Evolutionary conservation across 805 yeast species (phyloP).

Genomic region (Wickerhamomyces kurtzmanii): DNA sequence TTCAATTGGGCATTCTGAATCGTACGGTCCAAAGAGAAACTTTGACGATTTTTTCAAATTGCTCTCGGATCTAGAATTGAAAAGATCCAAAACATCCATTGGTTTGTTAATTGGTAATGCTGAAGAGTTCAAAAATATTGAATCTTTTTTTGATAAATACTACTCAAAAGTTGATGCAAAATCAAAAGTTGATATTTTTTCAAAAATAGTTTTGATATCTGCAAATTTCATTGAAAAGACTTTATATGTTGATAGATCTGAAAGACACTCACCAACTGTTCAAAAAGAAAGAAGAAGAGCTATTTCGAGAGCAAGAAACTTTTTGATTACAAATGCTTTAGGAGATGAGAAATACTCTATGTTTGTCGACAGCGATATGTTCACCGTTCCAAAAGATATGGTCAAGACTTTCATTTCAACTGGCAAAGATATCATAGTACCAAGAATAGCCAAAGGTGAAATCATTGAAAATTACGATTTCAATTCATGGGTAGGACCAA

Average conservation of each 20-base stretch:
- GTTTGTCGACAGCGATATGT: constrained; percentile 23
- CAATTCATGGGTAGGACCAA: constrained; percentile 24
- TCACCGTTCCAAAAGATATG: constrained; percentile 14
- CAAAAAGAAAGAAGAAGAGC: constrained; percentile 19
- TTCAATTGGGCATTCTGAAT: constrained; percentile 18
- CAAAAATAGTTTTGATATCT: constrained; percentile 9
- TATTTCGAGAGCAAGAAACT: constrained; percentile 19
- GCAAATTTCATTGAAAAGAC: constrained; percentile 12
- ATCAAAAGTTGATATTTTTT: constrained; percentile 4
- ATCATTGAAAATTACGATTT: constrained; percentile 21
- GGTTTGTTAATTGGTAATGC: constrained; percentile 10
- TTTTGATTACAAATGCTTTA: constrained; percentile 14
- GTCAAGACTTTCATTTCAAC: constrained; percentile 13
- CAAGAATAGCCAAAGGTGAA: constrained; percentile 17
- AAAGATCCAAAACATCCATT: constrained; percentile 11
- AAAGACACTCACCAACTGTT: constrained; percentile 7
- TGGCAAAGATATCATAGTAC: constrained; percentile 20
- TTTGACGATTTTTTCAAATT: constrained; percentile 24
- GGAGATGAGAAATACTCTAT: constrained; percentile 17
- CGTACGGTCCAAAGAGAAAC: constrained; percentile 26
- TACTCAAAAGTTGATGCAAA: no score
- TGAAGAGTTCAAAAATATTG: constrained; percentile 4
- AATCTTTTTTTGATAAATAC: constrained; percentile 2
- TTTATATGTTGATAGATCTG: constrained; percentile 6
- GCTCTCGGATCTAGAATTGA: constrained; percentile 17